These are phyloP conservation scores for Cucurbita pepo DNA, from an alignment of 306 rosid species.

Conservation along the genomic window DNA sequence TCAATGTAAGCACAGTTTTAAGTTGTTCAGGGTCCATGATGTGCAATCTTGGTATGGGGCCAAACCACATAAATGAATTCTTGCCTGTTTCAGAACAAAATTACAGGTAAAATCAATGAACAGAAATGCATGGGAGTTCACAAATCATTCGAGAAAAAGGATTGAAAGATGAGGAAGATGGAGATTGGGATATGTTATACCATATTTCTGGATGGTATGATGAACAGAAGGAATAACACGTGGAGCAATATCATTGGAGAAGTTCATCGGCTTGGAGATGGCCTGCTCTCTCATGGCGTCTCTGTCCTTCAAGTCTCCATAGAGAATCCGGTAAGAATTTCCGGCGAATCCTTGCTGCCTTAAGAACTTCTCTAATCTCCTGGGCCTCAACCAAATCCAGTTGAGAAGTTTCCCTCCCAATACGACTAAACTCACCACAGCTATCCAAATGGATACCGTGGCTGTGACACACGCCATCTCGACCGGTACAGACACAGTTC, in stretches of 20 bases:
- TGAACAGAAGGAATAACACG: not conserved
- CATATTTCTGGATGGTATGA: not conserved
- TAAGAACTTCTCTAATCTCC: conserved; percentile 12
- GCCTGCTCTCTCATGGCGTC: conserved; percentile 1
- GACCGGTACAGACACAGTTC: too few species aligned
- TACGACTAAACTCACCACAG: not conserved
- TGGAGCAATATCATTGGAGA: conserved; percentile 7
- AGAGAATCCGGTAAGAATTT: conserved; percentile 12
- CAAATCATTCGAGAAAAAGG: too few species aligned
- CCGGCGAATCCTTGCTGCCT: conserved; percentile 22
- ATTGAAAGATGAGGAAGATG: not conserved
- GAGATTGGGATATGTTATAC: not conserved
- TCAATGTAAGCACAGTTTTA: not conserved
- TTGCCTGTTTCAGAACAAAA: not conserved
- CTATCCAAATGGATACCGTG: not conserved
- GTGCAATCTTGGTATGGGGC: not conserved
- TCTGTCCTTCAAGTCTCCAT: conserved; percentile 18
- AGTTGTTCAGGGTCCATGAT: not conserved
- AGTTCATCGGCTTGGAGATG: conserved; percentile 15
- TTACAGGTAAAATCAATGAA: not conserved
- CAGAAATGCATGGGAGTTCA: not conserved
- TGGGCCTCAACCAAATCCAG: conserved; percentile 20
- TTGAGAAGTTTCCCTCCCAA: conserved; percentile 10
- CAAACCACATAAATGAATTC: not conserved
- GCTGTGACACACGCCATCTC: not conserved